These are phyloP conservation scores for Calonectria multiphialidica DNA, from an alignment of 2,329 filamentous ascomycete species.

Conservation along the genomic window DNA sequence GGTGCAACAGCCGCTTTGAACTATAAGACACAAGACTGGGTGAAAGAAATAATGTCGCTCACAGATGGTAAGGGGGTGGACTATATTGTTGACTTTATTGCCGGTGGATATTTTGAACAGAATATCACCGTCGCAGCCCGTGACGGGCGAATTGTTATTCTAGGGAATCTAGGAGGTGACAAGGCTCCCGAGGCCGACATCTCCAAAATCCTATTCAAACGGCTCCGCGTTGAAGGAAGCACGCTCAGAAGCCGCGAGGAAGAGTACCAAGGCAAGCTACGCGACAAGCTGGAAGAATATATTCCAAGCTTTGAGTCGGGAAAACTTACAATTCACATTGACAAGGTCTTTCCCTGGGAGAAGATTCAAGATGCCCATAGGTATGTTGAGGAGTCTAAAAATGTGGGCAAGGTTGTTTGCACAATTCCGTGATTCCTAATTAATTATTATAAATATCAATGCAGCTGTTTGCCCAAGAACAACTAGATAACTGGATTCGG, in stretches of 20 bases:
- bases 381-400: conserved; percentile 76
- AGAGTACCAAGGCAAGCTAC: conserved; percentile 80
- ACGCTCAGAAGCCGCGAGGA: conserved; percentile 82
- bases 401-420: conserved; percentile 77
- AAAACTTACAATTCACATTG: conserved; percentile 79
- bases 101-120: conserved; percentile 79
- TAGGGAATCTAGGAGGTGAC: conserved; percentile 80
- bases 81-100: conserved; percentile 87
- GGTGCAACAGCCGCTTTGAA: conserved; percentile 85
- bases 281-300: conserved; percentile 81
- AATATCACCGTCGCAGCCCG: conserved; percentile 80
- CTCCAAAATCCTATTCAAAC: conserved; percentile 78
- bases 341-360: conserved; percentile 85
- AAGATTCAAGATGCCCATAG: conserved; percentile 77
- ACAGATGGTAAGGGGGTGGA: conserved; percentile 84
- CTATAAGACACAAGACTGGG: conserved; percentile 83
- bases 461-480: no score
- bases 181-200: conserved; percentile 78
- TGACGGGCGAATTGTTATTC: conserved; percentile 80
- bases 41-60: conserved; percentile 72
- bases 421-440: not conserved
- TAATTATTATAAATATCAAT: no score
- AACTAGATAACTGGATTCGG: no score
- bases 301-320: conserved; percentile 79
- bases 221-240: conserved; percentile 82